Evolutionary conservation across 2,329 filamentous ascomycete species (phyloP).

Genomic region (Phyllachora maydis): DNA sequence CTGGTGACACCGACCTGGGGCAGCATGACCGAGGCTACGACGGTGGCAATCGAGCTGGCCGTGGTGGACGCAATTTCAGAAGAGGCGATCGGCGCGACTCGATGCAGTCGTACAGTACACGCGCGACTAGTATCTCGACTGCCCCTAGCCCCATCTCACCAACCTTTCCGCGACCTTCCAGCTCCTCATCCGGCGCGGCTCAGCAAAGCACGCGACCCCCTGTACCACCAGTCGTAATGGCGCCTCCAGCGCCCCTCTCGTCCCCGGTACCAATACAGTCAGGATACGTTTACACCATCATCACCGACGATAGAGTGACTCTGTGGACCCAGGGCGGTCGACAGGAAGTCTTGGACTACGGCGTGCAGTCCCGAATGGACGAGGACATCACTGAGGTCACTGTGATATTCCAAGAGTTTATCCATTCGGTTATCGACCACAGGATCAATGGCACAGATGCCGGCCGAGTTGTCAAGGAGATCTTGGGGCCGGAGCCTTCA

Average conservation of each 20-base stretch:
- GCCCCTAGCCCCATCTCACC: conserved; percentile 11
- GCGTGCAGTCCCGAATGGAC: conserved; percentile 40
- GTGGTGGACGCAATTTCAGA: conserved; percentile 22
- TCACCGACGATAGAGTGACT: conserved; percentile 49
- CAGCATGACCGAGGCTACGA: conserved; percentile 37
- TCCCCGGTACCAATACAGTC: conserved; percentile 9
- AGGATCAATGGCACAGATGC: conserved; percentile 47
- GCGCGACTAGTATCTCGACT: conserved; percentile 3
- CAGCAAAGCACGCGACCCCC: conserved; percentile 3
- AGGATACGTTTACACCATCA: conserved; percentile 49
- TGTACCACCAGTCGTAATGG: conserved; percentile 2
- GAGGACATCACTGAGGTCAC: conserved; percentile 50
- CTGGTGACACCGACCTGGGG: conserved; percentile 29
- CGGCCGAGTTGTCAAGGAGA: conserved; percentile 52
- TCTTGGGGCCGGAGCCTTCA: conserved; percentile 37
- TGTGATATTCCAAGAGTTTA: conserved; percentile 66
- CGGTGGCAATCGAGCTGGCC: no score
- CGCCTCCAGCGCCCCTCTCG: conserved; percentile 7
- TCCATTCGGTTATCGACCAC: conserved; percentile 52
- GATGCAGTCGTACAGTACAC: conserved; percentile 12
- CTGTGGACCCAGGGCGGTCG: conserved; percentile 50
- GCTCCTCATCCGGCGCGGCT: conserved; percentile 15
- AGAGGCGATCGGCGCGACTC: conserved; percentile 30
- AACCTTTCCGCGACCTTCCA: conserved; percentile 13
- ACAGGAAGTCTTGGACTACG: conserved; percentile 43